phyloP scores from a whole-genome alignment of 768 basidiomycete genomes.

The Hericium erinaceus region DNA sequence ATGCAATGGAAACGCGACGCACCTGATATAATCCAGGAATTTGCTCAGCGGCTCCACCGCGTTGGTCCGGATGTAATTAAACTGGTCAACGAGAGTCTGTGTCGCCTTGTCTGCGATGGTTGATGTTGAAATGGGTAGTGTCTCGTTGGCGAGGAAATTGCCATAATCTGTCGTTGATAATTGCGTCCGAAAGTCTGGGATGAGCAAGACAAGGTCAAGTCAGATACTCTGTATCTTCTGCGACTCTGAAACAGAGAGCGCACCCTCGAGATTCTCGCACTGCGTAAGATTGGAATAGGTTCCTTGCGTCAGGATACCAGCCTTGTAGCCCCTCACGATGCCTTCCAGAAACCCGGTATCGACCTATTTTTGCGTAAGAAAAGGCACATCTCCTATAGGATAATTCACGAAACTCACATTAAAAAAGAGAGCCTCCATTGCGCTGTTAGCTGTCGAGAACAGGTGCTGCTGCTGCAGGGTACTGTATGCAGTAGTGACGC shows the following conservation, averaged over 20 bases:
- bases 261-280: constrained; percentile 96
- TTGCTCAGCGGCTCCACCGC: constrained; percentile 84
- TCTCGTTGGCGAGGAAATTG: constrained; percentile 95
- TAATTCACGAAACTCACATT: constrained; percentile 44
- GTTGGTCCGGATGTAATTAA: constrained; percentile 88
- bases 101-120: constrained; percentile 97
- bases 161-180: constrained; percentile 96
- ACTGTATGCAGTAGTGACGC: too few species aligned
- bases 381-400: constrained; percentile 18
- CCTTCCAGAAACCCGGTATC: constrained; percentile 71
- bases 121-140: constrained; percentile 85
- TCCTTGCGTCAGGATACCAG: constrained; percentile 78
- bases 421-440: constrained; percentile 85
- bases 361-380: constrained; percentile 34
- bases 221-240: too few species aligned
- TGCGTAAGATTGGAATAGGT: constrained; percentile 93
- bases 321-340: constrained; percentile 87
- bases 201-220: background rate
- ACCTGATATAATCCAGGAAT: constrained; percentile 98
- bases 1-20: constrained; percentile 23
- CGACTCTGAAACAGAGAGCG: constrained; percentile 7
- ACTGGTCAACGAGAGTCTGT: constrained; percentile 91
- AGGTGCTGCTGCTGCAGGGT: too few species aligned
- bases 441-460: background rate
- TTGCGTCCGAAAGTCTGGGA: constrained; percentile 89